Evolutionary conservation across 2,329 filamentous ascomycete species (phyloP).

Genomic region (Pyrenochaeta sp.): DNA sequence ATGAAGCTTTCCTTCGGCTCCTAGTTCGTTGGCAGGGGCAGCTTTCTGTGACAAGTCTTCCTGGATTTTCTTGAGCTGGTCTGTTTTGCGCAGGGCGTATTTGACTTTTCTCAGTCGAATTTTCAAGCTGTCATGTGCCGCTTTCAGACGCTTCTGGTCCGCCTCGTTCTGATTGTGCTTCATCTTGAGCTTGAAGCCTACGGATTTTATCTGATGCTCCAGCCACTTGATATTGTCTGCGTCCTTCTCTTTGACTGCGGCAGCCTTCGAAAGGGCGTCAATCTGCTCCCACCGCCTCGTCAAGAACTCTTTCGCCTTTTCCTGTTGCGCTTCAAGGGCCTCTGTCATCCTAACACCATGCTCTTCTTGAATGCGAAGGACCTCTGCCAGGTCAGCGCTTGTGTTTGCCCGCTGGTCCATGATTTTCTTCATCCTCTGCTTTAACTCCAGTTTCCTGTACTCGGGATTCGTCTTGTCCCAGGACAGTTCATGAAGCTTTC

Average conservation of each 20-base stretch:
- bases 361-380: slow-evolving; percentile 58
- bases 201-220: slow-evolving; percentile 31
- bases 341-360: slow-evolving; percentile 31
- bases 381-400: slow-evolving; percentile 66
- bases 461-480: slow-evolving; percentile 55
- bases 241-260: slow-evolving; percentile 16
- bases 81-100: slow-evolving; percentile 32
- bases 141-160: slow-evolving; percentile 32
- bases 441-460: slow-evolving; percentile 54
- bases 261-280: slow-evolving; percentile 25
- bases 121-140: slow-evolving; percentile 30
- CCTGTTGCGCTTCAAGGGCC: slow-evolving; percentile 22
- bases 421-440: slow-evolving; percentile 60
- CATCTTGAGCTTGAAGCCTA: slow-evolving; percentile 31
- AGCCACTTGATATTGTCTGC: slow-evolving; percentile 34
- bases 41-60: slow-evolving; percentile 18
- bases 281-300: slow-evolving; percentile 36
- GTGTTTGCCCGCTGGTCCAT: slow-evolving; percentile 72
- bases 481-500: slow-evolving; percentile 63
- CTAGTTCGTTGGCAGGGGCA: slow-evolving; percentile 27
- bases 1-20: slow-evolving; percentile 25
- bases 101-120: slow-evolving; percentile 29
- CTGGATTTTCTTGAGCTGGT: slow-evolving; percentile 30
- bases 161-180: slow-evolving; percentile 35
- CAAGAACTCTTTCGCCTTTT: slow-evolving; percentile 19